Conservation (phyloP, 2,329 filamentous ascomycete species). For the Allantophomopsis cytisporea region DNA sequence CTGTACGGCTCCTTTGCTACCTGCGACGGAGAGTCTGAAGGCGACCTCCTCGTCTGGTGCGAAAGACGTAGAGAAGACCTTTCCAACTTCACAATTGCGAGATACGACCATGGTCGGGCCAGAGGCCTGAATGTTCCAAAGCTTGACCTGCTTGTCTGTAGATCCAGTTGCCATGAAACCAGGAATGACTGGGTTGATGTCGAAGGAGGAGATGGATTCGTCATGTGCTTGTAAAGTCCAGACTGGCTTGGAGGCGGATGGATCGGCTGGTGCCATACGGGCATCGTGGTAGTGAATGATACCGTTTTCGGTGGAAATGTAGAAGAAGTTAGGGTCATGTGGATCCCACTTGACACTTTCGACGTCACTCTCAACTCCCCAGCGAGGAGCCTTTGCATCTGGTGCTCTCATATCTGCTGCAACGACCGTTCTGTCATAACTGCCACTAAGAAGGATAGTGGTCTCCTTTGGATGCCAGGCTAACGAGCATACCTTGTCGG, state of each 20-base stretch:
- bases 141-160: constrained; percentile 87
- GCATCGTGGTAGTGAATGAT: constrained; percentile 87
- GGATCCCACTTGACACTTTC: constrained; percentile 89
- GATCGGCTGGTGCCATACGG: constrained; percentile 60
- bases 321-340: constrained; percentile 88
- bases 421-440: constrained; percentile 87
- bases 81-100: constrained; percentile 84
- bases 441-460: constrained; percentile 81
- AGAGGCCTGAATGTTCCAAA: constrained; percentile 78
- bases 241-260: constrained; percentile 65
- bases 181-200: constrained; percentile 79
- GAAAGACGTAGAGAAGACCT: constrained; percentile 84
- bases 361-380: constrained; percentile 92
- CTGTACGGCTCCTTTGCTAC: constrained; percentile 84
- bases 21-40: constrained; percentile 85
- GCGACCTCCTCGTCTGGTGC: constrained; percentile 83
- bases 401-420: constrained; percentile 95
- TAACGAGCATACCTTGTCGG: constrained; percentile 92
- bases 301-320: constrained; percentile 84
- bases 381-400: constrained; percentile 66
- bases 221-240: constrained; percentile 97
- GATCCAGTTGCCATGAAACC: constrained; percentile 91
- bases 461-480: constrained; percentile 85
- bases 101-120: constrained; percentile 86
- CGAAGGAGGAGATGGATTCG: constrained; percentile 80